Conservation (phyloP, 176 grass and related monocot genomes). For the Melocanna baccifera region DNA sequence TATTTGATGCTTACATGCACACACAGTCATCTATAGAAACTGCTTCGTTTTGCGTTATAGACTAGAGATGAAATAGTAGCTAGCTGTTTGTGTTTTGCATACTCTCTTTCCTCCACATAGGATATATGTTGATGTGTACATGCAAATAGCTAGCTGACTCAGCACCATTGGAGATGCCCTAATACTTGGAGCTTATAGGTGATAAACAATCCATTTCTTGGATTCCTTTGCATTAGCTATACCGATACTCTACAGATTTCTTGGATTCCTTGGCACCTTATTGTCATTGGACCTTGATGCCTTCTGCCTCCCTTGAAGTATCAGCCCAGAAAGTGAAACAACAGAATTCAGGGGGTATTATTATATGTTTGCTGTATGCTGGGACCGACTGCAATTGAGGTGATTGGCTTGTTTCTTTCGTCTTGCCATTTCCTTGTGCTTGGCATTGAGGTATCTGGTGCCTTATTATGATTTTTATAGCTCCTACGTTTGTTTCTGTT, state of each 20-base stretch:
- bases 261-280: not conserved
- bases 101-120: too few species aligned
- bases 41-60: too few species aligned
- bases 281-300: not conserved
- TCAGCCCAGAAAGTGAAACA: slow-evolving; percentile 12
- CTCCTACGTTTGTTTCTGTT: not conserved
- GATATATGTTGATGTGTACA: too few species aligned
- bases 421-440: slow-evolving; percentile 10
- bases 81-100: too few species aligned
- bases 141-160: too few species aligned
- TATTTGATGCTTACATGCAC: too few species aligned
- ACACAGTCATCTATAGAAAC: too few species aligned
- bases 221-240: not conserved
- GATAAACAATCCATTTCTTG: not conserved
- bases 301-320: slow-evolving; percentile 2
- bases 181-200: not conserved
- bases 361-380: not conserved
- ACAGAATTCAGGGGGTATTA: not conserved
- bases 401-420: slow-evolving; percentile 9
- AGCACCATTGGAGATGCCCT: too few species aligned
- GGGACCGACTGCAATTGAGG: not conserved
- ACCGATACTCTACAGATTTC: not conserved
- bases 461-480: not conserved
- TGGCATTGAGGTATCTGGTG: not conserved
- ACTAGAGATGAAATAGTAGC: too few species aligned